A percentile compares a stretch with the other conserved stretches of the same genome.
These are phyloP conservation scores for Pyrenochaeta sp. DNA, from an alignment of 2,329 filamentous ascomycete genomes.

Conservation along the genomic window DNA sequence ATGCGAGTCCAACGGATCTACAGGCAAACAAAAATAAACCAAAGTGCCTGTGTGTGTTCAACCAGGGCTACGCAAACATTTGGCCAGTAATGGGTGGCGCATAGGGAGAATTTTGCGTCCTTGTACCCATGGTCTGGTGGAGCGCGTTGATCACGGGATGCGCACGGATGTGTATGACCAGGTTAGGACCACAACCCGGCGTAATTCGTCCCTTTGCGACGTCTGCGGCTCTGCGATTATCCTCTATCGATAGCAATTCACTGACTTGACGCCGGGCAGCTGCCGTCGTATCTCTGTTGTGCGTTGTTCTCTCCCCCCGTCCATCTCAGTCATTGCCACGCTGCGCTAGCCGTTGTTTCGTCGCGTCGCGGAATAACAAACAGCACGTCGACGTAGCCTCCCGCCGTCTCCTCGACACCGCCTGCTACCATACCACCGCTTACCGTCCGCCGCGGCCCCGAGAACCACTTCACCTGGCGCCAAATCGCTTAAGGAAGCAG, in stretches of 20 bases:
- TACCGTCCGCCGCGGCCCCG: slow-evolving; percentile 4
- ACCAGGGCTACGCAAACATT: no score
- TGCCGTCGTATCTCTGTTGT: slow-evolving; percentile 11
- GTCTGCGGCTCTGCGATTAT: slow-evolving; percentile 25
- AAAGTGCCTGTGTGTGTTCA: no score
- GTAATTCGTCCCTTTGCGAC: slow-evolving; percentile 19
- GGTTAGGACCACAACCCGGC: slow-evolving; percentile 10
- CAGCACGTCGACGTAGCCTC: slow-evolving; percentile 14
- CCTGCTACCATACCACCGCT: slow-evolving; percentile 9
- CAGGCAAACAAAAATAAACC: no score
- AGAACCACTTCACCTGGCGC: slow-evolving; percentile 2
- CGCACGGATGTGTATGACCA: slow-evolving; percentile 15
- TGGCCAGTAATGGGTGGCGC: no score
- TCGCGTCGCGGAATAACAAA: slow-evolving; percentile 27
- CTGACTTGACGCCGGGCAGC: slow-evolving; percentile 7
- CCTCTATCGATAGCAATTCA: slow-evolving; percentile 25
- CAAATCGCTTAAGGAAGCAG: slow-evolving; percentile 1
- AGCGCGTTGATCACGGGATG: slow-evolving; percentile 5
- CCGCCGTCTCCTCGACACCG: slow-evolving; percentile 3
- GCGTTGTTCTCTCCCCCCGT: slow-evolving; percentile 11
- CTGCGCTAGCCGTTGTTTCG: slow-evolving; percentile 13
- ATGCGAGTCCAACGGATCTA: no score
- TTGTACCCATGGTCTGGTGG: background rate
- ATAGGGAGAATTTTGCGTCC: background rate
- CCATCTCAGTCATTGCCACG: slow-evolving; percentile 3